Evolutionary conservation across 2,329 filamentous ascomycete species (phyloP).

Genomic region (Diplodia corticola): DNA sequence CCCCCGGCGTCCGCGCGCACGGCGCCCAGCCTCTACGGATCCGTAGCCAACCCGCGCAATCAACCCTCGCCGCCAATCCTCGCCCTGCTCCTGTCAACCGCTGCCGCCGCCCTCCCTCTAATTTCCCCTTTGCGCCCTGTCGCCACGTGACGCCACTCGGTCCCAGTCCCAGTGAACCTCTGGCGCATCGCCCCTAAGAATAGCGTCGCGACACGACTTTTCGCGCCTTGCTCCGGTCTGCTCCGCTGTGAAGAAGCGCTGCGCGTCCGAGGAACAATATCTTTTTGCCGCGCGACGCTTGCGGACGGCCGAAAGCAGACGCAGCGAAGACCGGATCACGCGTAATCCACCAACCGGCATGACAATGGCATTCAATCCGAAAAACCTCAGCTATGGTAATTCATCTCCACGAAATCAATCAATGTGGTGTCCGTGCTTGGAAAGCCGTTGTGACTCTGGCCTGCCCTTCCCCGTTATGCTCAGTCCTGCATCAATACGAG

Average conservation of each 20-base stretch:
- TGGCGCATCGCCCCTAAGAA: conserved; percentile 2
- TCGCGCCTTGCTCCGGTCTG: background rate
- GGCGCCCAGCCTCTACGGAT: conserved; percentile 20
- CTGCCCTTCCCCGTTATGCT: background rate
- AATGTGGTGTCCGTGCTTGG: background rate
- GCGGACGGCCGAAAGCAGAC: background rate
- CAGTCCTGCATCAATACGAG: background rate
- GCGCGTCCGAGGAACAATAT: background rate
- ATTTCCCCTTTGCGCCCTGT: conserved; percentile 16
- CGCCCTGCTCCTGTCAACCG: conserved; percentile 1
- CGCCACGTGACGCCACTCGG: conserved; percentile 3
- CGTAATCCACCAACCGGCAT: conserved; percentile 4
- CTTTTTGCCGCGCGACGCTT: background rate
- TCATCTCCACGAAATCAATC: background rate
- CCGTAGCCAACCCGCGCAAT: conserved; percentile 10
- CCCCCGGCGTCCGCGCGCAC: conserved; percentile 2
- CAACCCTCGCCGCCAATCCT: conserved; percentile 9
- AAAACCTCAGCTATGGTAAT: conserved; percentile 67
- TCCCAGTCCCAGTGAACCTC: background rate
- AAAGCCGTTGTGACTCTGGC: no score
- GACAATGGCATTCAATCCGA: conserved; percentile 61
- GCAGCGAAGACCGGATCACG: background rate
- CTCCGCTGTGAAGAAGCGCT: background rate
- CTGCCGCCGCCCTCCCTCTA: conserved; percentile 7
- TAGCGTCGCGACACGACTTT: background rate